Percentiles rank a stretch among this genome's conserved stretches.
Conservation (phyloP, 495 filamentous ascomycete species). For the Trichoderma virens region DNA sequence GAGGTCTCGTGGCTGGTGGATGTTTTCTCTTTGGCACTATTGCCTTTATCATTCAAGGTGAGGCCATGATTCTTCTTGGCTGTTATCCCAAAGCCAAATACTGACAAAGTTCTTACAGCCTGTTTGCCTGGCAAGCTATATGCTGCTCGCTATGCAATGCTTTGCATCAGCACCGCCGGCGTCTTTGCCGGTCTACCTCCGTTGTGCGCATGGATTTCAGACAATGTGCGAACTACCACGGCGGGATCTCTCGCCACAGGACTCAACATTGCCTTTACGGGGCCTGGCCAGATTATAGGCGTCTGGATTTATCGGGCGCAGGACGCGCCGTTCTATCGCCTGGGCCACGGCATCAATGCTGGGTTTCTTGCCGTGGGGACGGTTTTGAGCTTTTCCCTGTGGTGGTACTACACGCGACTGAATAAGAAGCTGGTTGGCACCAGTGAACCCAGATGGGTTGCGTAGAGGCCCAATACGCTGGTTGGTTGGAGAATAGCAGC, state of each 20-base stretch:
- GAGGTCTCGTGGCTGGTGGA: conserved; percentile 6
- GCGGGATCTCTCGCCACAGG: conserved; percentile 48
- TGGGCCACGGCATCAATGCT: conserved; percentile 16
- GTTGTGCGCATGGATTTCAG: conserved; percentile 48
- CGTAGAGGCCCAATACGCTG: no score
- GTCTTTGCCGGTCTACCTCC: conserved; percentile 41
- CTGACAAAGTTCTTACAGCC: background rate
- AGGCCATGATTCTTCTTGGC: no score
- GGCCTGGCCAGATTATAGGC: conserved; percentile 48
- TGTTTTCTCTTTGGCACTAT: conserved; percentile 4
- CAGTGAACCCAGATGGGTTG: background rate
- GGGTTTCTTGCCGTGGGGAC: conserved; percentile 20
- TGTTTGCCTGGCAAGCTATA: background rate
- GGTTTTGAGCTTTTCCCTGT: conserved; percentile 16
- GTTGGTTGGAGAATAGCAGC: no score
- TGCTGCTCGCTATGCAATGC: conserved; percentile 43
- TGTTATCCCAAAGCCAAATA: background rate
- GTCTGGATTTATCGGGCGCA: conserved; percentile 45
- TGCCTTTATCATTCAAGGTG: conserved; percentile 7
- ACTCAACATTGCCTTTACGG: conserved; percentile 46
- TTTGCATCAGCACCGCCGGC: conserved; percentile 47
- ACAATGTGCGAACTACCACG: conserved; percentile 44
- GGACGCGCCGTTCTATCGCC: conserved; percentile 16
- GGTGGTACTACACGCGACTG: background rate
- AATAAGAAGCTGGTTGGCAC: conserved; percentile 7